A percentile compares a stretch with the other conserved stretches of the same genome.
These are phyloP conservation scores for Eudorina sp. DNA, from an alignment of 139 green algal genomes.

Conservation along the genomic window DNA sequence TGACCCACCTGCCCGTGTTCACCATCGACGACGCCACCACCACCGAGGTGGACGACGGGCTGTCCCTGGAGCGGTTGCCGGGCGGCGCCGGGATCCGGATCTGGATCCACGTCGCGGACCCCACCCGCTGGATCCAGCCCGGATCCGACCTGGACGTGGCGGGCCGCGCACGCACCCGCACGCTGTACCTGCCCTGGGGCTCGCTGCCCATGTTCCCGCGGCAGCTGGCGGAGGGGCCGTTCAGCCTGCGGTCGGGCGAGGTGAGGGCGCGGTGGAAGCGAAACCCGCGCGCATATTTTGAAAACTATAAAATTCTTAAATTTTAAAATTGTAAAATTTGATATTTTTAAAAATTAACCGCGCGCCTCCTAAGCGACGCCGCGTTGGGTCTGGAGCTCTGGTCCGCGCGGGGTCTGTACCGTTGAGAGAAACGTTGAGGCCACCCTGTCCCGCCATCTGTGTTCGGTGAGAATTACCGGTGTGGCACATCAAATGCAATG, in stretches of 20 bases:
- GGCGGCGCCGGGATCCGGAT: constrained; percentile 66
- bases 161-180: constrained; percentile 69
- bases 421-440: no score
- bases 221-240: constrained; percentile 80
- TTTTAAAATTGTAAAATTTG: no score
- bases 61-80: constrained; percentile 72
- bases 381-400: no score
- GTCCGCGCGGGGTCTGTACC: no score
- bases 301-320: no score
- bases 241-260: constrained; percentile 74
- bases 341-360: no score
- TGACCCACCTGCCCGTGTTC: constrained; percentile 72
- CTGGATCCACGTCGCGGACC: constrained; percentile 95
- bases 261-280: no score
- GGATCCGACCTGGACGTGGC: constrained; percentile 73
- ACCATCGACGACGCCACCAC: constrained; percentile 89
- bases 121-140: constrained; percentile 75
- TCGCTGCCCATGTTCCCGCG: constrained; percentile 89
- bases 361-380: no score
- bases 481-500: no score
- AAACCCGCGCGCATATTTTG: no score
- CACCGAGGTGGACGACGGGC: constrained; percentile 84
- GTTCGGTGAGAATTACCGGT: no score
- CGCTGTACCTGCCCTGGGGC: constrained; percentile 87
- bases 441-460: no score